Conservation (phyloP, 306 rosid species). For the Gastrolobium villosum region DNA sequence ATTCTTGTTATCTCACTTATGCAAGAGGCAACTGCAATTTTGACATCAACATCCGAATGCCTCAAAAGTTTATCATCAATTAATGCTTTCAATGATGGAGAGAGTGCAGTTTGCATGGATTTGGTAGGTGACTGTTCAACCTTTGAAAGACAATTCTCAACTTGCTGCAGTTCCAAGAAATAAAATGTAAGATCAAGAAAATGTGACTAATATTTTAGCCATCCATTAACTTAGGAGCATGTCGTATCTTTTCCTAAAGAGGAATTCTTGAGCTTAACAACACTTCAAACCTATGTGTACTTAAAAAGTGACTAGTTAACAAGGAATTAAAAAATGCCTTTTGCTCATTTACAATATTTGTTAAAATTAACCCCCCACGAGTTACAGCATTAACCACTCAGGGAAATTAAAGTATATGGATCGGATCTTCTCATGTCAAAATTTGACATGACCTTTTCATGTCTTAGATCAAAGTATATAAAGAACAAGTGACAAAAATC, state of each 20-base stretch:
- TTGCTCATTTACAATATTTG: neutral
- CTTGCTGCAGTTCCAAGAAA: constrained; percentile 57
- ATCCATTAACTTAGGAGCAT: neutral
- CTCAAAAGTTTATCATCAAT: constrained; percentile 64
- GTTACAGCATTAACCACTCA: neutral
- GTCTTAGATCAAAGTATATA: neutral
- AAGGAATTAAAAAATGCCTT: neutral
- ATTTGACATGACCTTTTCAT: too few relatives aligned
- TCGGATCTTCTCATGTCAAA: too few relatives aligned
- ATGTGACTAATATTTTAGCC: constrained; percentile 21
- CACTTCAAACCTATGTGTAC: neutral
- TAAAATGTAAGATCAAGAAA: constrained; percentile 27
- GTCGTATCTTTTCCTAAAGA: constrained; percentile 15
- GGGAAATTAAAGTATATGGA: neutral
- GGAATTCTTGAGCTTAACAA: neutral
- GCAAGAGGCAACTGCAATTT: constrained; percentile 89
- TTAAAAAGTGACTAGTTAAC: constrained; percentile 11
- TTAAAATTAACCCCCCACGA: neutral
- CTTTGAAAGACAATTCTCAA: constrained; percentile 65
- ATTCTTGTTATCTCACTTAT: constrained; percentile 92
- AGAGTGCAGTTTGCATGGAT: constrained; percentile 75
- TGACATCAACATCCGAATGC: constrained; percentile 77
- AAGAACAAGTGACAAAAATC: constrained; percentile 14
- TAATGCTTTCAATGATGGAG: constrained; percentile 73
- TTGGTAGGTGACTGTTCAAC: constrained; percentile 83